Base-by-base conservation (phyloP, 108 stramenopile genomes). In the Mediolabrus comicus region DNA sequence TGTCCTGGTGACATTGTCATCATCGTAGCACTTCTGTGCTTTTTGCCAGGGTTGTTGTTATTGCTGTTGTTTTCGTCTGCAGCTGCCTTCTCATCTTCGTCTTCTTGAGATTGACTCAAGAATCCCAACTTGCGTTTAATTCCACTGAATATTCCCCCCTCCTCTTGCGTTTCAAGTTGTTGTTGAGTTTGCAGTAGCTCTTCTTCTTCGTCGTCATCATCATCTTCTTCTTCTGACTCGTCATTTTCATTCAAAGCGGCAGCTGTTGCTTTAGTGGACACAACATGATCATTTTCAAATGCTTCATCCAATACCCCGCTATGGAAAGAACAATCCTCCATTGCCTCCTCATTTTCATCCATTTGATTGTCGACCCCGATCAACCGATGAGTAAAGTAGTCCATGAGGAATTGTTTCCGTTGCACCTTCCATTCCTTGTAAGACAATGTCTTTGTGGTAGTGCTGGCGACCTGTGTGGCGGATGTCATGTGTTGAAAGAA, bases 351-450 rank as follows among this genome's bases (percentile, higher is more conserved):
- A 28, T 76, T 66, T 12, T 54, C 65, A 35, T 65, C 57, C 0
- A 75, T 32, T 19, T 46, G 38, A 7, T 66, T 38, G 12, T 73
- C 67, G 25, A 29, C 59, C 22, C 53, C 35, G 38, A 61, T 25
- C 51, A 86, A 59, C 10, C 86, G 77, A 51, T 51, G 57, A n/a
- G n/a, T 22, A 8, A 84, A 59, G 51, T 76, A 87, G 3, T 69
- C 32, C 55, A 30, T 26, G 9, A 87, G 36, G 27, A 66, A 46
- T 59, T 65, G 30, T 41, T 73, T 72, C 0, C 75, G 75, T 0
- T 39, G 39, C n/a, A 26, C 27, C 24, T 36, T 64, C 75, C 75
- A 76, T 16, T 61, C 52, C 12, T 33, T 59, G 17, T 53, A 13
- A 9, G 65, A 54, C 25, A 53, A 9, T 25, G n/a, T 22, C 60